phyloP scores from a whole-genome alignment of 2,329 filamentous ascomycete genomes.

The Beauveria sp. region DNA sequence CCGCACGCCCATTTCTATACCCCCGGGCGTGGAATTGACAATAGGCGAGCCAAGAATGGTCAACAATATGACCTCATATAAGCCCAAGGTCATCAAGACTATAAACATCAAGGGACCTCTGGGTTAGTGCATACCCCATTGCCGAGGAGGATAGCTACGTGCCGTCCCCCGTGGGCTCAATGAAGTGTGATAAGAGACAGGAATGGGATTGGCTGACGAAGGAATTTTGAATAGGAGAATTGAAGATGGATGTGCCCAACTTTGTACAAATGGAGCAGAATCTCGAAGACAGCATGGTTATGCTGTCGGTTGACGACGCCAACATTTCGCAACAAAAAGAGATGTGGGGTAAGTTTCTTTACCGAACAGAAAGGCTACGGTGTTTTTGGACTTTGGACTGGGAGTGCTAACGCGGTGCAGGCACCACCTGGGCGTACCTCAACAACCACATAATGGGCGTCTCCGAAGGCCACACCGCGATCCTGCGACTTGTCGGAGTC shows the following conservation, averaged over 20 bases:
- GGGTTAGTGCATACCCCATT: conserved; percentile 41
- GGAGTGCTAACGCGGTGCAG: conserved; percentile 35
- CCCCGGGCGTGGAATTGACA: conserved; percentile 72
- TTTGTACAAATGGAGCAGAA: conserved; percentile 71
- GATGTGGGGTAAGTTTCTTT: conserved; percentile 77
- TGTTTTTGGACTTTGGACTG: not conserved
- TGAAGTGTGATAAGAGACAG: not conserved
- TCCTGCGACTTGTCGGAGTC: conserved; percentile 87
- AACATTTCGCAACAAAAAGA: conserved; percentile 68
- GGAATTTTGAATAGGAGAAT: conserved; percentile 47
- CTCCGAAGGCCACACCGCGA: conserved; percentile 90
- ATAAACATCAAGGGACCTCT: conserved; percentile 76
- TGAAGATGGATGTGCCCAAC: conserved; percentile 70
- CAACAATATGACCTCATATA: conserved; percentile 50
- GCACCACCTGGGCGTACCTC: conserved; percentile 82
- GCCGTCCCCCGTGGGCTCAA: not conserved
- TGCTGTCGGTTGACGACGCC: conserved; percentile 62
- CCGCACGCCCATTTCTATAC: conserved; percentile 69
- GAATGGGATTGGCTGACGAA: conserved; percentile 14
- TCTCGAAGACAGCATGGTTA: conserved; percentile 51
- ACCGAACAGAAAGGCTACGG: not conserved
- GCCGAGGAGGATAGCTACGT: not conserved
- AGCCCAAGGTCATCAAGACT: conserved; percentile 54
- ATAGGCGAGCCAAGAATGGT: conserved; percentile 54
- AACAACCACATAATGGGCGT: conserved; percentile 89